Evolutionary conservation across 352 stramenopile genomes (phyloP).

Genomic region (Paralagenidium karlingii): DNA sequence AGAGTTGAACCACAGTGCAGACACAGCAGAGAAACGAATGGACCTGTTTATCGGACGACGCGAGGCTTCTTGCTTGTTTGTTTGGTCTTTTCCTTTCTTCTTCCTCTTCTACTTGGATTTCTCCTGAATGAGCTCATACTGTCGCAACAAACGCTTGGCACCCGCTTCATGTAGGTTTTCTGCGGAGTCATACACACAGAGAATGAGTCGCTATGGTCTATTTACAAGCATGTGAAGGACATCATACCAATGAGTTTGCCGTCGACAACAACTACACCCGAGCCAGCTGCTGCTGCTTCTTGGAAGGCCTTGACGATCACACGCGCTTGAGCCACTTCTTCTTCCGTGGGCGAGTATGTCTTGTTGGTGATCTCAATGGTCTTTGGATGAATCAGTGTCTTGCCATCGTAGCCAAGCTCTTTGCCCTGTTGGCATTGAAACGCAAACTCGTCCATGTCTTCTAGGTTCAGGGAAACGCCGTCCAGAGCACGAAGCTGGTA

Average conservation of each 20-base stretch:
- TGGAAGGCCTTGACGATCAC: constrained; percentile 12
- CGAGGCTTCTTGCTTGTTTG: too few relatives aligned
- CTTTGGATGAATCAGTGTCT: constrained; percentile 33
- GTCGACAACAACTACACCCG: constrained; percentile 2
- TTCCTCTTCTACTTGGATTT: too few relatives aligned
- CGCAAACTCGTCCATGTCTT: constrained; percentile 13
- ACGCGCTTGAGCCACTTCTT: constrained; percentile 16
- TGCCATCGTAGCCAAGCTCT: constrained; percentile 32
- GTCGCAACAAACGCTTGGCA: too few relatives aligned
- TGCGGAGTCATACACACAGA: too few relatives aligned
- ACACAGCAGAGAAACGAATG: too few relatives aligned
- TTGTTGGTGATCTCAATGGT: constrained; percentile 18
- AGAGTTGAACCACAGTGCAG: too few relatives aligned
- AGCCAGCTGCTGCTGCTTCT: not conserved
- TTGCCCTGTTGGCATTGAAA: constrained; percentile 13
- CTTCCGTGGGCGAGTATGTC: constrained; percentile 13
- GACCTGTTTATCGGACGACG: too few relatives aligned
- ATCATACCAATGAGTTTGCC: constrained; percentile 8
- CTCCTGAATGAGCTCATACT: too few relatives aligned
- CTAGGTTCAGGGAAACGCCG: constrained; percentile 15
- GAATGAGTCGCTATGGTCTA: too few relatives aligned
- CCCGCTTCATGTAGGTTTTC: too few relatives aligned
- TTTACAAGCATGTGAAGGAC: too few relatives aligned
- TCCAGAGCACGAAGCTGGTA: constrained; percentile 9
- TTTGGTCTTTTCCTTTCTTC: too few relatives aligned